Conservation (phyloP, 371 early-diverging fungal species). For the Apophysomyces sp. region DNA sequence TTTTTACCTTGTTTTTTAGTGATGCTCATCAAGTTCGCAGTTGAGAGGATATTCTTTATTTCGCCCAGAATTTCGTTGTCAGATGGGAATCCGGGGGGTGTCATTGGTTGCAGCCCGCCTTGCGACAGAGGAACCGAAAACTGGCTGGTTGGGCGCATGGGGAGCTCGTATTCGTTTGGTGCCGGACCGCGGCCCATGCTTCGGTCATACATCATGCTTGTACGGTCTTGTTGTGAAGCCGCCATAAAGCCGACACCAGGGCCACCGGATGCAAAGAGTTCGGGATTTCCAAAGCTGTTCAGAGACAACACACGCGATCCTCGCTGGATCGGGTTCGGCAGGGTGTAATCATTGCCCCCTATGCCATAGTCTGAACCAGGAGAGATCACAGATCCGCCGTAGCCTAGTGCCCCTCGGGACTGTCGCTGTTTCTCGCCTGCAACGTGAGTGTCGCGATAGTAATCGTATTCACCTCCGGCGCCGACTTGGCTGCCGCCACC, state of each 20-base stretch:
- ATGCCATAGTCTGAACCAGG: constrained; percentile 18
- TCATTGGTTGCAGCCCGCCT: constrained; percentile 15
- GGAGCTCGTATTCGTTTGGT: constrained; percentile 11
- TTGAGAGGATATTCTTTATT: constrained; percentile 74
- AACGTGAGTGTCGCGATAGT: constrained; percentile 29
- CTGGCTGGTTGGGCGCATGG: constrained; percentile 12
- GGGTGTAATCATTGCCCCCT: constrained; percentile 17
- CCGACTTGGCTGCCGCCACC: constrained; percentile 14
- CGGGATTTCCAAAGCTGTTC: constrained; percentile 34
- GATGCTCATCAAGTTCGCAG: constrained; percentile 74
- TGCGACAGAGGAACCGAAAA: constrained; percentile 16
- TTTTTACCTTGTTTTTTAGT: constrained; percentile 60
- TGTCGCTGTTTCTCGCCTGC: constrained; percentile 7
- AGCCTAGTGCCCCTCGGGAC: constrained; percentile 14
- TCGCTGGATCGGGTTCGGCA: constrained; percentile 24
- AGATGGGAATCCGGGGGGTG: constrained; percentile 57
- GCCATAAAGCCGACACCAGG: background rate
- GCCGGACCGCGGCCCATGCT: constrained; percentile 4
- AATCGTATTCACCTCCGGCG: constrained; percentile 29
- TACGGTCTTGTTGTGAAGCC: background rate
- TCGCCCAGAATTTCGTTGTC: constrained; percentile 80
- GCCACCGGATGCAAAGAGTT: background rate
- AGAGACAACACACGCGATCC: constrained; percentile 38
- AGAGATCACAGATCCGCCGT: constrained; percentile 14
- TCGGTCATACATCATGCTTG: constrained; percentile 7